Base-by-base conservation (phyloP, 1,284 basidiomycete species). In the Irpex lacteus region DNA sequence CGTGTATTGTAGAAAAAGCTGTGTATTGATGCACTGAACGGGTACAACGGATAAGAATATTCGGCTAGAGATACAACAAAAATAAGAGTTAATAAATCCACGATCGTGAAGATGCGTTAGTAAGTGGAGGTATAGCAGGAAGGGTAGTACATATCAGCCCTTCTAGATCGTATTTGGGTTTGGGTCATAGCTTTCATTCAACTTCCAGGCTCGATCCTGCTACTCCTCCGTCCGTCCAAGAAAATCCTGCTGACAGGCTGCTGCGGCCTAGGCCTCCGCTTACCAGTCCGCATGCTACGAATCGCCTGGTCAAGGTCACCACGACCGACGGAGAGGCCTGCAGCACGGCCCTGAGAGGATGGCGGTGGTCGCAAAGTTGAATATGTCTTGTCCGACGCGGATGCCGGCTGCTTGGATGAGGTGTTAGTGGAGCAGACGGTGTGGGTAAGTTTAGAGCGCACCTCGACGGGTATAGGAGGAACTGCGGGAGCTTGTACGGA, bases 221-320 rank as follows among this genome's bases (percentile, higher is more conserved):
- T 82, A 34, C 76, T 74, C 60, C 82, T 72, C 37, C 80, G 79
- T 13, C 89, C 89, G 69, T 95, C 92, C 54, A 93, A 70, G 71
- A 95, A 95, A 38, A 96, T 91, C 80, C 90, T 92, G 78, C 86
- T 92, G 55, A 85, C 72, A 3, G 84, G 80, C 37, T 80, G 75
- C 37, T 84, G 79, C 9, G 77, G 72, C 21, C 88, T 80, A 60
- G 80, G 77, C 68, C 87, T 80, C 63, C 87, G 78, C 65, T 84
- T 84, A 13, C 89, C 90, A 36, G 86, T 83, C 40, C 89, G 86
- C 78, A 96, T 85, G 65, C 89, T 94, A 40, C 90, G 86, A 60
- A 96, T 90, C 6, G 91, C 91, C 70, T 91, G 85, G 69, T 96
- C 93, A 49, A 95, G 76, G 63, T 91, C 90, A 9, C 92, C 93